Evolutionary conservation across 805 yeast genomes (phyloP), one percentile per base, ranked within the genome.

Genomic region (Myxozyma neglecta): DNA sequence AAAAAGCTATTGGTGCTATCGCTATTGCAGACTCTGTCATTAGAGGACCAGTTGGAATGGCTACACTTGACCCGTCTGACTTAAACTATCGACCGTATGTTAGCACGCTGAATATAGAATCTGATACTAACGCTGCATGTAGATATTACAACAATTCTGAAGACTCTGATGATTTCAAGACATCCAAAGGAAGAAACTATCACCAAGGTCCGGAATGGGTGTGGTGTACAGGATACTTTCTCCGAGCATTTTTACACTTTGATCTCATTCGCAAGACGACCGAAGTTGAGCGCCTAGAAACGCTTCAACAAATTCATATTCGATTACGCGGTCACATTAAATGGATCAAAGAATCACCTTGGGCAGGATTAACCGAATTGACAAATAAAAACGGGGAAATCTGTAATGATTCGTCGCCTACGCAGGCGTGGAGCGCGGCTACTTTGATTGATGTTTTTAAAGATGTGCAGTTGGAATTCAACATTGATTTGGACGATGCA

Each of bases 131-230:
- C 36, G 24, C 43, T 42, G n/a, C 11, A 9, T 5, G 4, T 52
- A 60, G 64, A 37, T 84, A 89, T 76, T 93, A 93, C 74, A 79
- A 79, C 70, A 94, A 93, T 73, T 77, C 90, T 52, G 87, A 83
- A 45, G 98, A 93, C 70, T 84, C 83, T 56, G 84, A 81, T 4
- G 97, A 93, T 74, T 94, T 91, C 80, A 90, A 96, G 0, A 91
- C 97, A 0, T 81, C 97, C 1, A 90, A 91, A 75, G 99, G 99
- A 36, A 83, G 98, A 70, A 94, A 94, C 76, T 93, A 93, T 73
- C 99, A 93, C 74, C 98, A 93, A 76, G 99, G 99, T 1, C 99
- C 99, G 1, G 99, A 94, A 73, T 93, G 99, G 99, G 88, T 89
- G 39, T 93, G 97, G 97, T 83, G 85, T 61, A 80, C 81, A 32